Base-by-base conservation (phyloP, 2,329 filamentous ascomycete species). In the Verticillium tricorpus region DNA sequence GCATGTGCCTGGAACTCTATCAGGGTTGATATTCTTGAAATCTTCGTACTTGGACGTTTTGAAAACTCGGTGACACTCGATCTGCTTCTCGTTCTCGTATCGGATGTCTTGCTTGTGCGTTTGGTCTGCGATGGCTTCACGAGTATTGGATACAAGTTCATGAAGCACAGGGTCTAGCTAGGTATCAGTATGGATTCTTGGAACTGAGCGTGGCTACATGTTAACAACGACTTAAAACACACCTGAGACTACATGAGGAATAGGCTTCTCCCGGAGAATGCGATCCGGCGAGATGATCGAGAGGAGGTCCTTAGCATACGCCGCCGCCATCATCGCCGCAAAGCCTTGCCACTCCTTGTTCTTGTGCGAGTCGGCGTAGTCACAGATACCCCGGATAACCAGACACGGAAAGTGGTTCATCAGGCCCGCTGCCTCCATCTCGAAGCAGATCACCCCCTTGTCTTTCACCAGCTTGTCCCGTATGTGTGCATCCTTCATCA, bases 301-400 rank as follows among this genome's bases (percentile, higher is more conserved):
- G 3, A 67, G 17, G 0, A 67, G 45, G 9, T 62, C 63, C 2
- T 54, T 63, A 1, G 70, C 68, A 34, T 67, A 70, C 12, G 70
- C 70, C 0, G 75, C 75, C 0, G 76, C 75, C 0, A 69, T 68
- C 0, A 67, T 66, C 0, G 77, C 73, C 0, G 76, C 75, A 62
- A 75, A 77, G 0, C 45, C 40, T 28, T 77, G 73, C 76, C 74
- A 78, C 3, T 45, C 34, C 11, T 78, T 71, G 28, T 71, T 71
- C 59, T 78, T 78, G 60, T 78, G 74, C 0, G 69, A 72, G 61
- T 79, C 77, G 3, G 74, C 69, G 56, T 78, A 79, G 56, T 78
- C 74, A 25, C 72, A 79, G 0, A 79, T 76, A 0, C 75, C 76
- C 19, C 75, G 70, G n/a, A 80, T 73, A 0, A 74, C 68, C 0